A percentile compares a stretch with the other conserved stretches of the same genome.
Evolutionary conservation across 805 yeast species (phyloP).

Genomic region (Starmera pachycereana): DNA sequence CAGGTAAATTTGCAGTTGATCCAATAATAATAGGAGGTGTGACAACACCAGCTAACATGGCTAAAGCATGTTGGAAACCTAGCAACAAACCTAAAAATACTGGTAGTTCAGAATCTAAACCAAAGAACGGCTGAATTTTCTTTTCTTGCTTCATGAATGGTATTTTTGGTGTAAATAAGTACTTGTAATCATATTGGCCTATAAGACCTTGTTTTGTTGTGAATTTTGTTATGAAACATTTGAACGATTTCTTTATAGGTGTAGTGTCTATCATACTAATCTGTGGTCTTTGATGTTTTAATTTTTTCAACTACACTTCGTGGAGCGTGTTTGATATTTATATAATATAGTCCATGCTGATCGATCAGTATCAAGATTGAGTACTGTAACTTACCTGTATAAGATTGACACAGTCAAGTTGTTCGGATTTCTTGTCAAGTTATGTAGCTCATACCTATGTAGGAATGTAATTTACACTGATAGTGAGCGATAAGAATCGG

Average conservation of each 20-base stretch:
- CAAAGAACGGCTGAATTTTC: constrained; percentile 70
- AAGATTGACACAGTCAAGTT: too few species aligned
- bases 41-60: constrained; percentile 89
- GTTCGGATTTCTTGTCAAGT: too few species aligned
- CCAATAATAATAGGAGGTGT: constrained; percentile 76
- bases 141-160: constrained; percentile 46
- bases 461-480: too few species aligned
- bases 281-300: too few species aligned
- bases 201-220: constrained; percentile 72
- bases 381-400: too few species aligned
- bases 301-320: too few species aligned
- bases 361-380: too few species aligned
- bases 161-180: constrained; percentile 68
- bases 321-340: too few species aligned
- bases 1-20: constrained; percentile 45
- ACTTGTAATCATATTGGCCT: constrained; percentile 82
- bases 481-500: too few species aligned
- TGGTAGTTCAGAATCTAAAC: constrained; percentile 74
- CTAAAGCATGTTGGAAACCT: constrained; percentile 80
- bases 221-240: constrained; percentile 24
- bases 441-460: too few species aligned
- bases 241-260: neutral
- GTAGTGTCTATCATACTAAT: neutral
- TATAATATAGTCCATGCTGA: too few species aligned
- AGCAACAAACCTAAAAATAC: constrained; percentile 62